Evolutionary conservation across 352 stramenopile genomes (phyloP), one percentile per base, ranked within the genome.

Genomic region (Halophytophthora polymorphica): DNA sequence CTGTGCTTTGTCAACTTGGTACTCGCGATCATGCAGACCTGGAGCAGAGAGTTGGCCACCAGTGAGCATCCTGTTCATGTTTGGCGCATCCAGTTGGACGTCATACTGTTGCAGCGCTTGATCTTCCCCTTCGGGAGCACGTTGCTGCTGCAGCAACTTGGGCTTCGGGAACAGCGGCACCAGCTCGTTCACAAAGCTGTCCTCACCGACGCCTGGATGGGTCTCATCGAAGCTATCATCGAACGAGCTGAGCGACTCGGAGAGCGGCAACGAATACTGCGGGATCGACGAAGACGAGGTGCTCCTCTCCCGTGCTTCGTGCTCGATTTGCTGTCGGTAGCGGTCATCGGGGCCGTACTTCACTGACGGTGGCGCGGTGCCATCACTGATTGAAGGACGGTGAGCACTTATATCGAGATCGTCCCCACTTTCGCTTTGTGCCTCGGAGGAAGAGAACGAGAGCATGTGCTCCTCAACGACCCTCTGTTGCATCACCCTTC

Each of bases 191-290:
- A 86, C 60, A 8, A 89, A 73, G 33, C 65, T 73, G 29, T 80
- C 70, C 18, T 76, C 53, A 12, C 54, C 53, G 7, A 60, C 38
- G 6, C 17, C 59, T 53, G 43, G 28, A 10, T 51, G 48, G 1
- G 58, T 29, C 0, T 52, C 57, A 45, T 63, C 51, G n/a, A 82
- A 59, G 29, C 58, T 85, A 15, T 77, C 71, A 39, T 77, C 66
- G 35, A 86, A 73, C 8, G 71, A 90, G 47, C 71, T 88, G 28
- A 83, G 70, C 19, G 72, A 73, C 19, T 88, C 75, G 0, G 77
- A 86, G 10, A 66, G 55, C 22, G 75, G 77, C 45, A 88, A 52
- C 25, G 77, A 88, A 22, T 80, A 88, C 49, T 88, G 80, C 6
- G 46, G 40, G 5, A 77, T 41, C 12, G 67, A 73, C 25, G 47